Base-by-base conservation (phyloP, 2,329 filamentous ascomycete species). In the Fusarium buxicola region DNA sequence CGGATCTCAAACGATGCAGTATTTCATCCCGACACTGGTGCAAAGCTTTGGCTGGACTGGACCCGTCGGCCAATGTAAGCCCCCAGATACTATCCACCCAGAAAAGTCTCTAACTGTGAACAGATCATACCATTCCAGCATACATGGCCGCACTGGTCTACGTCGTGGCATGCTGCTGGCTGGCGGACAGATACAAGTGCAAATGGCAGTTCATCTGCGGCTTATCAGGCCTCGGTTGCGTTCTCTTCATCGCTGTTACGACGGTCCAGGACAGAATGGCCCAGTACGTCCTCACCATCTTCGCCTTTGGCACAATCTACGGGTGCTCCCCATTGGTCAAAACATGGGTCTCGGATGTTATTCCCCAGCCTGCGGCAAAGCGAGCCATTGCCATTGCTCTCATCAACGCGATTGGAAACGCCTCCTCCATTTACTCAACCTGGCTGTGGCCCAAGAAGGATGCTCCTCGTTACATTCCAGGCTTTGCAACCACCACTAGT, bases 381-480 rank as follows among this genome's bases (percentile, higher is more conserved):
- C 41, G 41, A 21, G 40, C 40, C 27, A 18, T 44, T 9, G 40
- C 40, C 7, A 44, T 44, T 12, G 40, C 40, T 11, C 40, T 44
- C 10, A 44, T 44, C 27, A 44, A 44, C 16, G 21, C 45, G 7
- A 48, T 36, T 8, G 49, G 49, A 7, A 53, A 53, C 31, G 49
- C 49, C 9, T 53, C 49, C 2, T 53, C 49, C 13, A 53, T 53
- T 24, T 53, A 53, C 25, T 53, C 49, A 2, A 30, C 49, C 5
- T 53, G 49, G 49, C n/a, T 53, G 9, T 53, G 49, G 49, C 49
- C 49, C 13, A 36, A 45, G 15, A 53, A 53, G 40, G 49, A 53
- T 9, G 49, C 49, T 11, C 49, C 49, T 31, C 49, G 49, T 12
- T 53, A 53, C 15, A 31, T 53, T 39, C 40, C 49, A 31, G 49